A percentile compares a stretch with the other conserved stretches of the same genome.
Conservation (phyloP, 257 asterid genomes). For the Solanum dulcamara region DNA sequence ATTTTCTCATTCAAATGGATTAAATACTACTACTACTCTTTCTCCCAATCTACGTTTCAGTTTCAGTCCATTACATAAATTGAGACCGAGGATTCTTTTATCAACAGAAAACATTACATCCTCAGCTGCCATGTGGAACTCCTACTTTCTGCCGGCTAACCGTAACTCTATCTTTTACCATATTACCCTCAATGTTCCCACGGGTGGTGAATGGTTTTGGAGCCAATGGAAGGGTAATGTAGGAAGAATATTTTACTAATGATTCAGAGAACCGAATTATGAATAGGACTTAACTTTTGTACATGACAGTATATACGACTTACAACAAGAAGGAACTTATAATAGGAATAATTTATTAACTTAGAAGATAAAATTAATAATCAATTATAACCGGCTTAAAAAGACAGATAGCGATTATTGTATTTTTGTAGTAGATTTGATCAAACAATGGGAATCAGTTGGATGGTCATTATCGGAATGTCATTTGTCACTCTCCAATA, state of each 20-base stretch:
- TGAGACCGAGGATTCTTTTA: neutral
- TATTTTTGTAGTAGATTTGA: neutral
- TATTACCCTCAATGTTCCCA: neutral
- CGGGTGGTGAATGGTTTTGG: neutral
- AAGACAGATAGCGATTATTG: neutral
- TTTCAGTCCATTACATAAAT: neutral
- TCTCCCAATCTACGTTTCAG: neutral
- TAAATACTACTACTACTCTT: neutral
- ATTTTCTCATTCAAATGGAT: neutral
- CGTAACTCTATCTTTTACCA: neutral
- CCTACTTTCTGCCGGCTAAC: neutral
- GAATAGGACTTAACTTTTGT: neutral
- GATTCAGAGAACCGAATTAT: neutral
- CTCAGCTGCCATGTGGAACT: neutral
- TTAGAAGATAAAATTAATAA: neutral
- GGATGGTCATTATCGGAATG: neutral
- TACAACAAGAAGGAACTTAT: neutral
- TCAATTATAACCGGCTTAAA: neutral
- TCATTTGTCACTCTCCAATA: neutral
- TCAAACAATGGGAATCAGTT: neutral
- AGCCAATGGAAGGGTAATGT: neutral
- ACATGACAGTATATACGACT: neutral
- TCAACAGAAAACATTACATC: neutral
- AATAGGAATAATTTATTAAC: neutral
- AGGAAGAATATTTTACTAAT: neutral